Evolutionary conservation across 75 land plant genomes (phyloP), one percentile per base, ranked within the genome.

Genomic region (Azolla pinnata): DNA sequence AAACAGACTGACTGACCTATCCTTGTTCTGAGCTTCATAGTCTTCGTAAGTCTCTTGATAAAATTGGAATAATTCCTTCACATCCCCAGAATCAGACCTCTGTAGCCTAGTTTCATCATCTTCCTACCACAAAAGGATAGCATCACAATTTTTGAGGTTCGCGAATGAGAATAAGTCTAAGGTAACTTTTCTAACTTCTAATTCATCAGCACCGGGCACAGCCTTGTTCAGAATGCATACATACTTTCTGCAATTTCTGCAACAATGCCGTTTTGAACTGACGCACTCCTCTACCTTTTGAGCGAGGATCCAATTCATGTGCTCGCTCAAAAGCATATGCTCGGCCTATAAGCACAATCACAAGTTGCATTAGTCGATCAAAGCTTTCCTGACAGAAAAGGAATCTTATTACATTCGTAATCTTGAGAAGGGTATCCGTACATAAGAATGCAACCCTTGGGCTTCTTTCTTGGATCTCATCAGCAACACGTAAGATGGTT

Each of bases 301-400:
- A 93, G 64, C 63, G 77, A 18, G 83, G 96, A 70, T 93, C 98
- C 31, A 93, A 75, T 34, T 82, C 56, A 52, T 85, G 85, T 5
- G 96, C 96, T 61, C 85, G 88, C 79, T 92, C 90, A 52, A 85
- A 85, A 32, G 87, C 96, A 58, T 89, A 83, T 50, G 78, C 85
- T 8, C 96, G 96, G 64, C 96, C 80, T 77, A 17, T 34, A 59
- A 31, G 32, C n/a, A 19, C 30, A 69, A n/a, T n/a, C n/a, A n/a
- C n/a, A n/a, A n/a, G n/a, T n/a, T n/a, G n/a, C n/a, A n/a, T n/a
- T n/a, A n/a, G n/a, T n/a, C n/a, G n/a, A n/a, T n/a, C n/a, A n/a
- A n/a, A n/a, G n/a, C n/a, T n/a, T n/a, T n/a, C n/a, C n/a, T n/a
- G n/a, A n/a, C n/a, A n/a, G n/a, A n/a, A n/a, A n/a, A n/a, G n/a